A percentile compares a stretch with the other conserved stretches of the same genome.
Conservation (phyloP, 139 green algal species). For the Volvox reticuliferus region DNA sequence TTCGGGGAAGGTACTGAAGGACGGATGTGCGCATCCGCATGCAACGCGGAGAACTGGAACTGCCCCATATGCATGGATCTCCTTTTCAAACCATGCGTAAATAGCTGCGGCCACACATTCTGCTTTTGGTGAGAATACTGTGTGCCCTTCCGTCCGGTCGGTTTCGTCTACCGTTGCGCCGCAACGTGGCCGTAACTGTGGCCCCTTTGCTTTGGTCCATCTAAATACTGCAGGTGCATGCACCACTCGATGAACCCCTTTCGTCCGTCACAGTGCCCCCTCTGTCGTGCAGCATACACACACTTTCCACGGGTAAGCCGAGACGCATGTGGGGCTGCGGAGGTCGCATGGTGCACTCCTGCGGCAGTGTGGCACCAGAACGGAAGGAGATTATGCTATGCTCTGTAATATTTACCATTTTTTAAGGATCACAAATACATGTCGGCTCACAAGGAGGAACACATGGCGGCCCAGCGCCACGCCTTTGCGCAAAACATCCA, state of each 20-base stretch:
- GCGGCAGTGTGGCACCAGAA: no score
- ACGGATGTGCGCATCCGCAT: neutral
- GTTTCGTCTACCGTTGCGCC: no score
- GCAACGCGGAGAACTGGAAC: neutral
- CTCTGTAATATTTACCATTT: no score
- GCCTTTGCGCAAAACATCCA: neutral
- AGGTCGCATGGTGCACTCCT: no score
- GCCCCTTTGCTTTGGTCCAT: no score
- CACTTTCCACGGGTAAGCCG: conserved; percentile 39
- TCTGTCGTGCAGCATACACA: conserved; percentile 29
- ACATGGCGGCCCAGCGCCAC: no score
- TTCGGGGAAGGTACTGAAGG: neutral
- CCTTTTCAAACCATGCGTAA: conserved; percentile 37
- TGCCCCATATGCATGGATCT: conserved; percentile 45
- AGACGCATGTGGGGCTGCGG: no score
- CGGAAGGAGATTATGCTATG: no score
- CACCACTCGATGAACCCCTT: conserved; percentile 47
- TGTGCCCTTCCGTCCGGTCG: no score
- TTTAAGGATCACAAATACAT: no score
- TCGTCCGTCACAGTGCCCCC: conserved; percentile 17
- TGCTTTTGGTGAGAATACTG: conserved; percentile 37
- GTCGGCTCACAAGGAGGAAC: no score
- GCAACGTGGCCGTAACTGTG: no score
- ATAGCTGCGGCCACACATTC: conserved; percentile 35
- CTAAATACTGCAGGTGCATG: conserved; percentile 8